Base-by-base conservation (phyloP, 768 basidiomycete genomes). In the Mycena epipterygia region DNA sequence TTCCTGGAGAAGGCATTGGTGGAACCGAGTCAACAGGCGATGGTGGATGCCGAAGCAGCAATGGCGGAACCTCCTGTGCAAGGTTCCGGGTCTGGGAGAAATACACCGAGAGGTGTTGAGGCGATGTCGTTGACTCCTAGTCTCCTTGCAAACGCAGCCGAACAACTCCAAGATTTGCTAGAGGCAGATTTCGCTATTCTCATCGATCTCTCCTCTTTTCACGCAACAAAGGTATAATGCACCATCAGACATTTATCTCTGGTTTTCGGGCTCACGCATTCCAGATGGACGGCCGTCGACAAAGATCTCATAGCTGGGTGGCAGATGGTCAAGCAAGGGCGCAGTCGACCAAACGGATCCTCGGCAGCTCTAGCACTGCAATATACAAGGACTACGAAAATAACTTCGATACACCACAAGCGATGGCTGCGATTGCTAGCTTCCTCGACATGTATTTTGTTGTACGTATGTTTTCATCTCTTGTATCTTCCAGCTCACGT, bases 1-100 rank as follows among this genome's bases (percentile, higher is more conserved):
- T 71, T 71, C n/a, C 51, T 71, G n/a, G 49, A 66, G 23, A 60
- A 35, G 52, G 64, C 58, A 7, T n/a, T 71, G 29, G 70, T 67
- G 14, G 70, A 71, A 5, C 64, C 58, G 29, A 62, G 41, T 30
- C 65, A 53, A 19, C 19, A 30, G 49, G 49, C 49, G 32, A 33
- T 52, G 12, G 25, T 51, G 33, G 25, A 49, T 11, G 49, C 65
- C 21, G 33, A n/a, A 23, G 53, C 46, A 7, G 49, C 64, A 8
- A 30, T 14, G 16, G 58, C 65, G 2, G 56, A 62, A 8, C 70
- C 70, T 3, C 64, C 58, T 2, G 53, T 71, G 19, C 62, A 70
- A 37, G 68, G 70, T 52, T 55, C 64, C 16, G 49, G 48, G 7
- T 32, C 30, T n/a, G n/a, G n/a, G n/a, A n/a, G n/a, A n/a, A n/a